Evolutionary conservation across 1,139 yeast genomes (phyloP).

Genomic region (Pneumocystis sp.): DNA sequence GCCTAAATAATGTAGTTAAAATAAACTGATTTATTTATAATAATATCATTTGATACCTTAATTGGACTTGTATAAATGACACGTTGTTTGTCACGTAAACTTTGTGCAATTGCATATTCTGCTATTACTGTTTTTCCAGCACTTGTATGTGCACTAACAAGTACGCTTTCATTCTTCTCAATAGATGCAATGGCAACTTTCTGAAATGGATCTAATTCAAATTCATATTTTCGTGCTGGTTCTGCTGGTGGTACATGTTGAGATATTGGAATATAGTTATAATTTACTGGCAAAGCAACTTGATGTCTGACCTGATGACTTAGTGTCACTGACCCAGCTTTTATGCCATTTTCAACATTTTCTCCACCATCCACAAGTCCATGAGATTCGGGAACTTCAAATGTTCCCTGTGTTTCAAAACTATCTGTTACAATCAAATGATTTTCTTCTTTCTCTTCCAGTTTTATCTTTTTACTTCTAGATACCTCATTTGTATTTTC

Average conservation of each 20-base stretch:
- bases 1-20: not conserved
- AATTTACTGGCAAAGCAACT: constrained; percentile 88
- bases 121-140: constrained; percentile 99
- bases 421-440: constrained; percentile 16
- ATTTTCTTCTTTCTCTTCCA: not conserved
- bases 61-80: constrained; percentile 96
- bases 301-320: constrained; percentile 94
- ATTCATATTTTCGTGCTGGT: constrained; percentile 77
- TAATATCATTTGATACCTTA: constrained; percentile 39
- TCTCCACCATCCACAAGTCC: constrained; percentile 15
- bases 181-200: constrained; percentile 89
- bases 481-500: not conserved
- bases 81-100: constrained; percentile 75
- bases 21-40: not conserved
- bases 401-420: constrained; percentile 14
- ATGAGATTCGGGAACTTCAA: constrained; percentile 13
- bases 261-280: constrained; percentile 73
- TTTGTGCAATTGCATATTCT: constrained; percentile 94
- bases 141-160: constrained; percentile 95
- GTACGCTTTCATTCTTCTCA: constrained; percentile 86
- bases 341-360: constrained; percentile 19
- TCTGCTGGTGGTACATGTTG: constrained; percentile 44
- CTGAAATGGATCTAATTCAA: constrained; percentile 87
- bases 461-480: not conserved
- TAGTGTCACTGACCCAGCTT: constrained; percentile 48